Evolutionary conservation across 192 early-diverging fungal species (phyloP).

Genomic region (Haplosporangium gracile): DNA sequence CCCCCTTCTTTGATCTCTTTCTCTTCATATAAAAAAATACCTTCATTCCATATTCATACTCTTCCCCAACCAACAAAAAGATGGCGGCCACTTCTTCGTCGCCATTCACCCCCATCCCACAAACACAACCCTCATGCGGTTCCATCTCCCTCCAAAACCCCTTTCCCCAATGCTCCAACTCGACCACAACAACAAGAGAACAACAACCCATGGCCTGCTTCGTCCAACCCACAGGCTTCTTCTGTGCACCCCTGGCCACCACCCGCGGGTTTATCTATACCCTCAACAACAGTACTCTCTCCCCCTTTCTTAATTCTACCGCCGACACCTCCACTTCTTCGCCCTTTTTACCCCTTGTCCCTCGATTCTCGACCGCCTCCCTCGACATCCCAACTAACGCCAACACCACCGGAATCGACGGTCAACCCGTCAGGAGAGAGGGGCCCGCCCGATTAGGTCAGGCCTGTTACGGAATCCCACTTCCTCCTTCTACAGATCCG

Average conservation of each 20-base stretch:
- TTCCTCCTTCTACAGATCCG: not conserved
- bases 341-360: conserved; percentile 10
- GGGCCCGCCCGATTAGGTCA: conserved; percentile 18
- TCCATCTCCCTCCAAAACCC: conserved; percentile 14
- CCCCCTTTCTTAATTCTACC: not conserved
- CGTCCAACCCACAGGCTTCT: conserved; percentile 33
- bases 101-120: conserved; percentile 25
- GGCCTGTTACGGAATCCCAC: conserved; percentile 19
- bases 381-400: not conserved
- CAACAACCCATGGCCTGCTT: conserved; percentile 23
- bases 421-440: conserved; percentile 13
- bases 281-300: conserved; percentile 8
- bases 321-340: not conserved
- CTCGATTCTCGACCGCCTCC: conserved; percentile 14
- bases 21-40: not conserved
- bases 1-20: not conserved
- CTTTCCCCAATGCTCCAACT: conserved; percentile 14
- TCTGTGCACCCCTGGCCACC: conserved; percentile 33
- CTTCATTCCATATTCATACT: not conserved
- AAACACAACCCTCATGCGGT: conserved; percentile 38
- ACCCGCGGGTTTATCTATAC: conserved; percentile 50
- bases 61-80: not conserved
- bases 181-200: not conserved
- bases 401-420: conserved; percentile 9
- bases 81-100: not conserved